phyloP scores from a whole-genome alignment of 768 basidiomycete genomes.

The Podaxis sp. region DNA sequence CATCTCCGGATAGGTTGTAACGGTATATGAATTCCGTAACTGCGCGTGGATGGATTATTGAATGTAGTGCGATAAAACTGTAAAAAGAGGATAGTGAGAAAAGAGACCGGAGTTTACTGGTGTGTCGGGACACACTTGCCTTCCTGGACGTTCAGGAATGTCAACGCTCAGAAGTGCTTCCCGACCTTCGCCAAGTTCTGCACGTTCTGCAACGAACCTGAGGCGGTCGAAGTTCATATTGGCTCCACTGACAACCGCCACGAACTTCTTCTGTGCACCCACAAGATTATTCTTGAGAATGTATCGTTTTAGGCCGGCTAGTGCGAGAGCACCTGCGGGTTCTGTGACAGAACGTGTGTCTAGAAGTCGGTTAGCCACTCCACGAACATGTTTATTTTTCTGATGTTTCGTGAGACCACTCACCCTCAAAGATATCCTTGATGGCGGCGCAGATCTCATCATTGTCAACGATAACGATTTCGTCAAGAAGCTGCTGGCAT shows the following conservation, averaged over 20 bases:
- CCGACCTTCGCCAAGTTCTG: slow-evolving; percentile 92
- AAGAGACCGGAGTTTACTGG: slow-evolving; percentile 1
- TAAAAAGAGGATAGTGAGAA: slow-evolving; percentile 5
- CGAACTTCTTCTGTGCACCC: slow-evolving; percentile 84
- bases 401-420: slow-evolving; percentile 14
- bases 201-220: slow-evolving; percentile 97
- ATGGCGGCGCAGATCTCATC: slow-evolving; percentile 98
- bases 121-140: slow-evolving; percentile 43
- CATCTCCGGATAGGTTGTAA: slow-evolving; percentile 56
- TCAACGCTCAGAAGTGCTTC: slow-evolving; percentile 94
- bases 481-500: slow-evolving; percentile 82
- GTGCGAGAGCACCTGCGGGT: slow-evolving; percentile 89
- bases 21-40: slow-evolving; percentile 97
- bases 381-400: neutral
- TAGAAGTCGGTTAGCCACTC: slow-evolving; percentile 27
- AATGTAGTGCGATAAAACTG: slow-evolving; percentile 88
- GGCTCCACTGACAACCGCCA: slow-evolving; percentile 91
- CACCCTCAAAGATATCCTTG: slow-evolving; percentile 98
- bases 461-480: slow-evolving; percentile 82
- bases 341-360: slow-evolving; percentile 97
- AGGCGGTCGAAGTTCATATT: slow-evolving; percentile 99
- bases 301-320: slow-evolving; percentile 90
- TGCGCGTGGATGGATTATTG: slow-evolving; percentile 83
- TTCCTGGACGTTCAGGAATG: slow-evolving; percentile 91
- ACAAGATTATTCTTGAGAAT: slow-evolving; percentile 80